Conservation (phyloP, 2,329 filamentous ascomycete genomes). For the Pseudogymnoascus destructans region DNA sequence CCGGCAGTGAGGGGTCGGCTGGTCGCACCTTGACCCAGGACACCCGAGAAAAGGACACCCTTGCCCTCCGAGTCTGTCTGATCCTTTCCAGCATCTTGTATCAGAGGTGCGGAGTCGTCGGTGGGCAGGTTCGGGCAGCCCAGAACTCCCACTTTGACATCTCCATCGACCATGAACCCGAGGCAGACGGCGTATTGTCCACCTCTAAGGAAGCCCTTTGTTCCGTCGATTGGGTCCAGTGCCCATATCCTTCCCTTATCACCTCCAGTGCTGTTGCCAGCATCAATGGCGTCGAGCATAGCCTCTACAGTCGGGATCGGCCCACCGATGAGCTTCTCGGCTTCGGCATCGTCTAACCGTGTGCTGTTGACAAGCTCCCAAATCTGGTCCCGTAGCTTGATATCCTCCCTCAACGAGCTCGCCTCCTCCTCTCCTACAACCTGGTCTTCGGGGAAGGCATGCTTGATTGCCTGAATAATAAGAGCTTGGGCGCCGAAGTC, state of each 20-base stretch:
- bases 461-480: constrained; percentile 79
- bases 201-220: constrained; percentile 89
- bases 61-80: constrained; percentile 61
- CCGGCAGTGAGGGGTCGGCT: constrained; percentile 56
- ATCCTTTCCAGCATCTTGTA: constrained; percentile 59
- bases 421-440: constrained; percentile 96
- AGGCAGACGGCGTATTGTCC: constrained; percentile 96
- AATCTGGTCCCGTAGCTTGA: constrained; percentile 57
- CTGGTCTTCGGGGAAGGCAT: constrained; percentile 80
- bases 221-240: constrained; percentile 94
- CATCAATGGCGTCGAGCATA: constrained; percentile 56
- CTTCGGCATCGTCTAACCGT: constrained; percentile 51
- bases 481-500: constrained; percentile 96
- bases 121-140: constrained; percentile 92
- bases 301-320: constrained; percentile 50
- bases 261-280: constrained; percentile 58
- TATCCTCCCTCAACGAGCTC: constrained; percentile 59
- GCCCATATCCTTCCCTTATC: constrained; percentile 76
- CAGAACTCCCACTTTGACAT: constrained; percentile 87
- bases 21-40: constrained; percentile 66
- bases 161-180: constrained; percentile 79
- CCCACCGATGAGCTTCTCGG: constrained; percentile 57
- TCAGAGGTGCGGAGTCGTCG: constrained; percentile 60
- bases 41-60: constrained; percentile 79
- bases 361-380: constrained; percentile 71